A percentile compares a stretch with the other conserved stretches of the same genome.
Conservation (phyloP, 345 rosid species). For the Luvunga scandens region DNA sequence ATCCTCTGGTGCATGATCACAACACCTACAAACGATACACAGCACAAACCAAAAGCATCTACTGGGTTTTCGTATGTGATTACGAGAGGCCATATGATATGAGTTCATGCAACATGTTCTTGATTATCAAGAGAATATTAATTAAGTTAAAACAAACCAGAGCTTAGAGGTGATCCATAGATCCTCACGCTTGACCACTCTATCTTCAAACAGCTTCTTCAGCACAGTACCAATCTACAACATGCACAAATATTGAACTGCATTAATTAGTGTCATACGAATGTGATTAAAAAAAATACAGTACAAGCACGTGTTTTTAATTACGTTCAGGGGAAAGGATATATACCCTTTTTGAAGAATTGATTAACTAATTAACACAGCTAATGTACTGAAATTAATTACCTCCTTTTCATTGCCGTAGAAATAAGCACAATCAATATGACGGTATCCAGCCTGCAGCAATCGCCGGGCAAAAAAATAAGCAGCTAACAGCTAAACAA, state of each 20-base stretch:
- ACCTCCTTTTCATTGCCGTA: conserved; percentile 78
- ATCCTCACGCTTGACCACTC: conserved; percentile 51
- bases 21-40: conserved; percentile 30
- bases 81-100: not conserved
- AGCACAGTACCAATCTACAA: conserved; percentile 46
- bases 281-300: no score
- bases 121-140: no score
- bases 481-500: not conserved
- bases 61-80: no score
- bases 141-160: conserved; percentile 31
- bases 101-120: no score
- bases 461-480: not conserved
- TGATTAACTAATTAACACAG: no score
- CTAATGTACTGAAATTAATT: not conserved
- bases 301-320: not conserved
- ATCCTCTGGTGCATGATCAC: conserved; percentile 58
- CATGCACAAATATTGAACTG: no score
- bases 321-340: no score
- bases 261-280: no score
- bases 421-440: conserved; percentile 61
- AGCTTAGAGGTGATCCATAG: conserved; percentile 66
- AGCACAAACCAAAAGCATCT: no score
- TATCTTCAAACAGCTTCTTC: conserved; percentile 44
- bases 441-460: conserved; percentile 52
- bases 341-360: no score